Conservation (phyloP, 2,329 filamentous ascomycete species). For the Colletotrichum sojae region DNA sequence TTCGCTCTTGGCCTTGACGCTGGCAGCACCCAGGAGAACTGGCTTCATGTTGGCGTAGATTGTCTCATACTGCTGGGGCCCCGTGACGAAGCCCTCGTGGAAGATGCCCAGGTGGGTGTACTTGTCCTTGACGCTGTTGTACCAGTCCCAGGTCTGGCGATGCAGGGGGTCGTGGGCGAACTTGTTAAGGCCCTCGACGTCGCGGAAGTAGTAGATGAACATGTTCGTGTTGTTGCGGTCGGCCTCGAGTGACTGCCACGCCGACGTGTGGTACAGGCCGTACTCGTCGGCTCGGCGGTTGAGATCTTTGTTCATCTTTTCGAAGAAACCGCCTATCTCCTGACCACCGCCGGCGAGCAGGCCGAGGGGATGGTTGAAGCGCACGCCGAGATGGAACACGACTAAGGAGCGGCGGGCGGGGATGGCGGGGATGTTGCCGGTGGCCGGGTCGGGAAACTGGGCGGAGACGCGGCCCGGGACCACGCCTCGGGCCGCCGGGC, state of each 20-base stretch:
- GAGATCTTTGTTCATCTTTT: constrained; percentile 53
- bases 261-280: constrained; percentile 62
- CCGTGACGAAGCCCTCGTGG: constrained; percentile 67
- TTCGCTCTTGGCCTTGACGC: constrained; percentile 43
- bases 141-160: constrained; percentile 65
- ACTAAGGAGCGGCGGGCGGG: constrained; percentile 52
- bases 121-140: constrained; percentile 50
- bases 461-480: constrained; percentile 53
- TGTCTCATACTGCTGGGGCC: constrained; percentile 62
- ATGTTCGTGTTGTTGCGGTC: constrained; percentile 56
- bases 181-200: constrained; percentile 62
- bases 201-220: constrained; percentile 65
- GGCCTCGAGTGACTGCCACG: constrained; percentile 56
- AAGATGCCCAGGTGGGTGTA: constrained; percentile 63
- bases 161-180: constrained; percentile 67
- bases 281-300: constrained; percentile 56
- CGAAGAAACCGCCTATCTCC: constrained; percentile 56
- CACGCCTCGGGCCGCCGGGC: constrained; percentile 45
- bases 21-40: constrained; percentile 51
- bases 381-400: constrained; percentile 61
- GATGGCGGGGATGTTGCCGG: constrained; percentile 45
- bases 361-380: constrained; percentile 65
- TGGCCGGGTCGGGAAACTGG: constrained; percentile 48
- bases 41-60: constrained; percentile 63
- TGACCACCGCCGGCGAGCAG: constrained; percentile 60